Conservation (phyloP, 23 red algal species). For the Gracilariopsis chorda region DNA sequence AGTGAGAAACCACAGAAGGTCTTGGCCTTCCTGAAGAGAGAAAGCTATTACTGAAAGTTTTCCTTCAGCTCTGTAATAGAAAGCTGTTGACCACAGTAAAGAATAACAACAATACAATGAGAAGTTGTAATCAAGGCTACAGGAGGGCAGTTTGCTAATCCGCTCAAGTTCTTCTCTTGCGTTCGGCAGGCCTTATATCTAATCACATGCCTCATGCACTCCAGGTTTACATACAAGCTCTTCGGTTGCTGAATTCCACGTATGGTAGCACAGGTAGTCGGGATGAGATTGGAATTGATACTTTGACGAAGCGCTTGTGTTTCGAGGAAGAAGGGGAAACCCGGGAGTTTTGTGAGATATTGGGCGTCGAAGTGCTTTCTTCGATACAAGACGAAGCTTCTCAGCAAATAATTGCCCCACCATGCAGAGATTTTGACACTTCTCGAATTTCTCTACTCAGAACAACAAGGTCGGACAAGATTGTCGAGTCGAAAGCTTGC, state of each 20-base stretch:
- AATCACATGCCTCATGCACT: conserved; percentile 43
- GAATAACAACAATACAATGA: no score
- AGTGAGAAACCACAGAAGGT: no score
- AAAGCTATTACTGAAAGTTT: no score
- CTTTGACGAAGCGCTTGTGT: neutral
- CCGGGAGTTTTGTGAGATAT: neutral
- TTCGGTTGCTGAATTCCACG: conserved; percentile 1
- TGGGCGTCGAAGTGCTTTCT: neutral
- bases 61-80: no score
- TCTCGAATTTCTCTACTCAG: neutral
- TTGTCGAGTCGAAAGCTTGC: neutral
- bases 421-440: conserved; percentile 9
- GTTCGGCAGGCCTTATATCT: conserved; percentile 34
- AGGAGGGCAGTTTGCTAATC: neutral
- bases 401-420: neutral
- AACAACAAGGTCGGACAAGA: neutral
- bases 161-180: conserved; percentile 23
- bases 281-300: conserved; percentile 10
- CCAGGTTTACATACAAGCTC: conserved; percentile 34
- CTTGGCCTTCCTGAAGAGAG: no score
- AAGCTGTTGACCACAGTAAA: no score
- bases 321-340: conserved; percentile 39
- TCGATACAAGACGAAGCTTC: neutral
- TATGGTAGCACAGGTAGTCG: conserved; percentile 2
- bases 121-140: conserved; percentile 25